Evolutionary conservation across 495 filamentous ascomycete species (phyloP).

Genomic region (Recurvomyces mirabilis): DNA sequence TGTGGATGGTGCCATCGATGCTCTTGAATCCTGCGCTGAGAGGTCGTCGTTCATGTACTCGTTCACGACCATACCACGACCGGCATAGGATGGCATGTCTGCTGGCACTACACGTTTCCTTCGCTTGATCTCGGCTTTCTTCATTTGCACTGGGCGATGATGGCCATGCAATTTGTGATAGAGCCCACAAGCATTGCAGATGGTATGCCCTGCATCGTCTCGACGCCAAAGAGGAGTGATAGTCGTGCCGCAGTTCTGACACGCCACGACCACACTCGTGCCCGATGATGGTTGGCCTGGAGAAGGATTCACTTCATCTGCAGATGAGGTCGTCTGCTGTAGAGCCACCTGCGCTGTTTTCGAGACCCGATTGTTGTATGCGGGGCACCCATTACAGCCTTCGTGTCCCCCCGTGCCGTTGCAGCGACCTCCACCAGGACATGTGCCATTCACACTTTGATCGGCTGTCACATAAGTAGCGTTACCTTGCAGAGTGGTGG

Average conservation of each 20-base stretch:
- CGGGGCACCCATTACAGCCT: conserved; percentile 89
- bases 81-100: conserved; percentile 38
- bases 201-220: conserved; percentile 90
- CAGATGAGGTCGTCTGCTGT: conserved; percentile 31
- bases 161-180: conserved; percentile 94
- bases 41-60: conserved; percentile 18
- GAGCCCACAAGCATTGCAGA: conserved; percentile 97
- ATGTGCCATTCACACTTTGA: conserved; percentile 65
- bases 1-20: background rate
- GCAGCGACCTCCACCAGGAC: conserved; percentile 88
- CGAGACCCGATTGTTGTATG: conserved; percentile 90
- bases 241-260: conserved; percentile 94
- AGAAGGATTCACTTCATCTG: conserved; percentile 7
- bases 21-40: background rate
- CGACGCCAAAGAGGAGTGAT: conserved; percentile 93
- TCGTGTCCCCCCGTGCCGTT: conserved; percentile 96
- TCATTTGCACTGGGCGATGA: conserved; percentile 90
- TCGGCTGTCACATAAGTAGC: conserved; percentile 72
- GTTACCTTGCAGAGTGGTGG: conserved; percentile 38
- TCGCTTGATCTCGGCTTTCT: conserved; percentile 91
- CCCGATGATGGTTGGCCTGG: conserved; percentile 31
- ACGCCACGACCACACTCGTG: conserved; percentile 69
- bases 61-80: conserved; percentile 26
- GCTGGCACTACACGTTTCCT: conserved; percentile 92
- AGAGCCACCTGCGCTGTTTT: conserved; percentile 65